Percentiles rank a stretch among this genome's conserved stretches.
phyloP scores from a whole-genome alignment of 371 early-diverging fungal species.

The Mucor circinelloides region DNA sequence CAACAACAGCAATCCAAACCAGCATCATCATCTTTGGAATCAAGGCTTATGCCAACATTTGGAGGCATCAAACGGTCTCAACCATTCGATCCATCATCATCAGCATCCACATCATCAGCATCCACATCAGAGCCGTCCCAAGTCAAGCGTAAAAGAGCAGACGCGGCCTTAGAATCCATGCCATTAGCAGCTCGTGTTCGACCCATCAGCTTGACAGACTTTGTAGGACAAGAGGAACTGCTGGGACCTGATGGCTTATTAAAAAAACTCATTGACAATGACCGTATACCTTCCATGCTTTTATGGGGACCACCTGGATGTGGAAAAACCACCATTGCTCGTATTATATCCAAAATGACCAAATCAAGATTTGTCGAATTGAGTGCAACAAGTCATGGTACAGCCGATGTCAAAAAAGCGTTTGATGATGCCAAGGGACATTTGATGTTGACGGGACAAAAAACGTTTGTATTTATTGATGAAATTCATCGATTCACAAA shows the following conservation, averaged over 20 bases:
- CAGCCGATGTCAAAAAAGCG: slow-evolving; percentile 68
- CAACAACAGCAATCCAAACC: background rate
- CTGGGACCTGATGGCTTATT: slow-evolving; percentile 68
- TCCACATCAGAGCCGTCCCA: background rate
- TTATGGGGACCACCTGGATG: slow-evolving; percentile 79
- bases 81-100: background rate
- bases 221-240: slow-evolving; percentile 77
- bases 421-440: slow-evolving; percentile 74
- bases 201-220: slow-evolving; percentile 63
- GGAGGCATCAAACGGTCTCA: background rate
- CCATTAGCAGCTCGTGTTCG: slow-evolving; percentile 65
- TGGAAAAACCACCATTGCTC: slow-evolving; percentile 87
- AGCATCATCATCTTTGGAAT: background rate
- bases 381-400: slow-evolving; percentile 71
- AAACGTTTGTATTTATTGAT: slow-evolving; percentile 82
- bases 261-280: slow-evolving; percentile 61
- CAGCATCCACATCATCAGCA: background rate
- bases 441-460: slow-evolving; percentile 55
- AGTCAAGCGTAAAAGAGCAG: slow-evolving; percentile 17
- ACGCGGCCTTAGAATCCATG: slow-evolving; percentile 34
- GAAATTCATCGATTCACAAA: slow-evolving; percentile 92
- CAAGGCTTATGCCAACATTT: background rate
- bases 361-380: slow-evolving; percentile 71
- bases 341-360: slow-evolving; percentile 68
- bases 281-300: slow-evolving; percentile 68